Conservation (phyloP, 1,284 basidiomycete species). For the Peniophora sp. region DNA sequence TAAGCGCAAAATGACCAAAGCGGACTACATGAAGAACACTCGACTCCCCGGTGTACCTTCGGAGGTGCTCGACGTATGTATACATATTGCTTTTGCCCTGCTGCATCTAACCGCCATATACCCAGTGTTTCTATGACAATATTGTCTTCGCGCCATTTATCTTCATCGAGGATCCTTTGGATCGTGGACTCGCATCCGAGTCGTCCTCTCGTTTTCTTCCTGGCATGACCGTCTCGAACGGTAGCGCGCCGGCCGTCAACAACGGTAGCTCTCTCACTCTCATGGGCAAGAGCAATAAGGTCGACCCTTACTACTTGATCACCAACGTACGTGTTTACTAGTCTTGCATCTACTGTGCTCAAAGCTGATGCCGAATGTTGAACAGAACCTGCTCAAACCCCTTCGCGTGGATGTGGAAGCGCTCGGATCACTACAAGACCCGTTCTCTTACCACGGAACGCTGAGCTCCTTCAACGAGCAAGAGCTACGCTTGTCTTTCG, state of each 20-base stretch:
- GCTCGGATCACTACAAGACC: conserved; percentile 59
- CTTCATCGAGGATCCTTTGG: conserved; percentile 83
- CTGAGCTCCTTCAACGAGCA: conserved; percentile 62
- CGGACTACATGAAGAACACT: conserved; percentile 90
- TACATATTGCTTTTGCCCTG: conserved; percentile 5
- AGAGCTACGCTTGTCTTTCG: conserved; percentile 63
- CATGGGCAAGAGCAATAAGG: conserved; percentile 54
- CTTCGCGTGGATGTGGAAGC: conserved; percentile 71
- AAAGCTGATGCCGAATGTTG: conserved; percentile 3
- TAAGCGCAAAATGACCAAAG: conserved; percentile 95
- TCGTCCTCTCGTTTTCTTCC: conserved; percentile 22
- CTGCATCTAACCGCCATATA: conserved; percentile 5
- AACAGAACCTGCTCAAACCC: conserved; percentile 65
- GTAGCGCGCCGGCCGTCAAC: conserved; percentile 25
- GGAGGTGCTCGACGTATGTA: conserved; percentile 77
- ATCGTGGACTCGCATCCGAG: conserved; percentile 40
- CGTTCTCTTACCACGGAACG: conserved; percentile 74
- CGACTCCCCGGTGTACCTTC: conserved; percentile 78
- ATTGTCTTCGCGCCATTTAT: conserved; percentile 93
- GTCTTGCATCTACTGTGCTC: not conserved
- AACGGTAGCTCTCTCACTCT: conserved; percentile 29
- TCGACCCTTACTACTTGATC: conserved; percentile 92
- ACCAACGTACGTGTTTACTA: conserved; percentile 46
- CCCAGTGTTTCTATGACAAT: conserved; percentile 94
- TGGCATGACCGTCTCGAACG: conserved; percentile 25